Evolutionary conservation across 495 filamentous ascomycete species (phyloP).

Genomic region (Lentithecium fluviatile): DNA sequence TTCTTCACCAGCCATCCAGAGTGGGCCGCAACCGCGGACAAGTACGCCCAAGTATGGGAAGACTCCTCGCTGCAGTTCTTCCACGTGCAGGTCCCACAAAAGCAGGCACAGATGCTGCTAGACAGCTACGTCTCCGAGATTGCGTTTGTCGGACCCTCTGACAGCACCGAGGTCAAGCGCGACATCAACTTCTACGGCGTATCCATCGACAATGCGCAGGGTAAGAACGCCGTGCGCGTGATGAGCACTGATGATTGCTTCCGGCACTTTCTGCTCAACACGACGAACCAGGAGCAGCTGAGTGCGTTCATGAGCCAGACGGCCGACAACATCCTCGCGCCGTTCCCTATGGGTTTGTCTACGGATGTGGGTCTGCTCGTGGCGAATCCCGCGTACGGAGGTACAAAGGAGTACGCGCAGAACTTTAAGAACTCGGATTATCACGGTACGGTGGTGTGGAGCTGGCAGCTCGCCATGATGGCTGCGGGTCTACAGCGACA

Average conservation of each 20-base stretch:
- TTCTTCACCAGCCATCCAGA: slow-evolving; percentile 51
- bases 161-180: slow-evolving; percentile 45
- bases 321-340: slow-evolving; percentile 54
- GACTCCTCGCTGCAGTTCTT: slow-evolving; percentile 61
- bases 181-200: slow-evolving; percentile 57
- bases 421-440: slow-evolving; percentile 60
- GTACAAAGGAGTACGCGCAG: slow-evolving; percentile 43
- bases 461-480: slow-evolving; percentile 67
- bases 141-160: slow-evolving; percentile 47
- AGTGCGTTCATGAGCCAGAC: slow-evolving; percentile 56
- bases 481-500: slow-evolving; percentile 51
- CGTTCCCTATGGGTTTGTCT: slow-evolving; percentile 60
- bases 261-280: slow-evolving; percentile 62
- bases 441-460: slow-evolving; percentile 67
- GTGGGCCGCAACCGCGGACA: slow-evolving; percentile 50
- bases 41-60: slow-evolving; percentile 63
- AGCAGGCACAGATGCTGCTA: slow-evolving; percentile 49
- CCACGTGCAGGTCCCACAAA: slow-evolving; percentile 46
- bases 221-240: slow-evolving; percentile 53
- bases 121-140: slow-evolving; percentile 47
- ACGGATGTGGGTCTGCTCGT: slow-evolving; percentile 58
- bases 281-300: slow-evolving; percentile 57
- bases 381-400: slow-evolving; percentile 62
- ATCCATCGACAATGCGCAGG: slow-evolving; percentile 54
- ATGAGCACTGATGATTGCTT: slow-evolving; percentile 68